A percentile compares a stretch with the other conserved stretches of the same genome.
These are phyloP conservation scores for Elaeagnus macrophylla DNA, from an alignment of 306 rosid genomes.

Conservation along the genomic window DNA sequence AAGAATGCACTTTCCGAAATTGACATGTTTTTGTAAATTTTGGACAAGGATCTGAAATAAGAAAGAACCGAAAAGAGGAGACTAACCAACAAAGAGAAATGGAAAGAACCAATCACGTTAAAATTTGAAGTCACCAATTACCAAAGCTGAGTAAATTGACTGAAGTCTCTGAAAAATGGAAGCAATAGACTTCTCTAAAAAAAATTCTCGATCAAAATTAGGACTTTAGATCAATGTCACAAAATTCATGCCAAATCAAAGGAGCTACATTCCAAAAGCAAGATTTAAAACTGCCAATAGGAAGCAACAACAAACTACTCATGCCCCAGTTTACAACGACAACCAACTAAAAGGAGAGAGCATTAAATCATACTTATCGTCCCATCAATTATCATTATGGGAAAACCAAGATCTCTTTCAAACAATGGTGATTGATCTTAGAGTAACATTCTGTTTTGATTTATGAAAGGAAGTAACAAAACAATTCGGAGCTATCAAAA, in stretches of 20 bases:
- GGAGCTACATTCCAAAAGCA: constrained; percentile 21
- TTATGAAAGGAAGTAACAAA: background rate
- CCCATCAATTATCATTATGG: constrained; percentile 11
- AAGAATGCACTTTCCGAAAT: background rate
- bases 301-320: background rate
- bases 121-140: no score
- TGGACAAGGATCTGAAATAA: background rate
- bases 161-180: background rate
- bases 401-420: constrained; percentile 14
- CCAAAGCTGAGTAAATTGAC: no score
- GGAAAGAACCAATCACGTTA: background rate
- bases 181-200: background rate
- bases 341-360: background rate
- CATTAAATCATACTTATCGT: constrained; percentile 4
- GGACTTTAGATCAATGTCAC: background rate
- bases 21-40: background rate
- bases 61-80: background rate
- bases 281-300: background rate
- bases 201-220: constrained; percentile 16
- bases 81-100: background rate
- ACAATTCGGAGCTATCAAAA: background rate
- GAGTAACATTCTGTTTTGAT: background rate
- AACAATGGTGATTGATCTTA: constrained; percentile 18
- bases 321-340: background rate
- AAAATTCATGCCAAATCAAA: constrained; percentile 11